Evolutionary conservation across 257 asterid genomes (phyloP).

Genomic region (Coffea canephora): DNA sequence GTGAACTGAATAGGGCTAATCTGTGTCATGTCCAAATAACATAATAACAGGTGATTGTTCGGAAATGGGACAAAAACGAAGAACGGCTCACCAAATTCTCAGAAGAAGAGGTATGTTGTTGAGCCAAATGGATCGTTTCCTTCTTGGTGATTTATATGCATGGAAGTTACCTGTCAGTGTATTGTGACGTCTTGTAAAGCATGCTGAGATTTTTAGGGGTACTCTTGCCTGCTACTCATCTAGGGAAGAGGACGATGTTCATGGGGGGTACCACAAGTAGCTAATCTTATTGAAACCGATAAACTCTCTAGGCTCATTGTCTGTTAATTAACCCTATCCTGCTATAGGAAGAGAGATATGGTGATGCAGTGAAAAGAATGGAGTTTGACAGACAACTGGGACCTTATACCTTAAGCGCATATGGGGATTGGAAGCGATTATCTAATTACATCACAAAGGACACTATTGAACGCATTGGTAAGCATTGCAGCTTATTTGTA

Average conservation of each 20-base stretch:
- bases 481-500: not conserved
- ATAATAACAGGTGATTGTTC: conserved; percentile 61
- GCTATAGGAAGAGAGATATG: conserved; percentile 70
- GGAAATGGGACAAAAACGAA: conserved; percentile 74
- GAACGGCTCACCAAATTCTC: conserved; percentile 62
- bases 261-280: not conserved
- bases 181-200: not conserved
- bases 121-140: conserved; percentile 13
- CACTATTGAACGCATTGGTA: conserved; percentile 68
- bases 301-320: not conserved
- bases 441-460: conserved; percentile 72
- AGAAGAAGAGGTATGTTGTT: conserved; percentile 70
- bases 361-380: conserved; percentile 67
- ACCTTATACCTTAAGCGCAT: conserved; percentile 65
- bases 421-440: conserved; percentile 75
- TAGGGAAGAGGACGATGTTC: not conserved
- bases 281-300: not conserved
- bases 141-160: not conserved
- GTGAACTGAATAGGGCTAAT: not conserved
- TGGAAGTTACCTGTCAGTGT: not conserved
- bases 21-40: conserved; percentile 11
- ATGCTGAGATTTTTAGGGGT: not conserved
- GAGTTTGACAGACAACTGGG: conserved; percentile 90
- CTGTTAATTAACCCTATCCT: conserved; percentile 9
- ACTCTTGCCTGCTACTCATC: not conserved